These are phyloP conservation scores for Aspergillus sclerotiicarbonarius DNA, from an alignment of 495 filamentous ascomycete species.

Conservation along the genomic window DNA sequence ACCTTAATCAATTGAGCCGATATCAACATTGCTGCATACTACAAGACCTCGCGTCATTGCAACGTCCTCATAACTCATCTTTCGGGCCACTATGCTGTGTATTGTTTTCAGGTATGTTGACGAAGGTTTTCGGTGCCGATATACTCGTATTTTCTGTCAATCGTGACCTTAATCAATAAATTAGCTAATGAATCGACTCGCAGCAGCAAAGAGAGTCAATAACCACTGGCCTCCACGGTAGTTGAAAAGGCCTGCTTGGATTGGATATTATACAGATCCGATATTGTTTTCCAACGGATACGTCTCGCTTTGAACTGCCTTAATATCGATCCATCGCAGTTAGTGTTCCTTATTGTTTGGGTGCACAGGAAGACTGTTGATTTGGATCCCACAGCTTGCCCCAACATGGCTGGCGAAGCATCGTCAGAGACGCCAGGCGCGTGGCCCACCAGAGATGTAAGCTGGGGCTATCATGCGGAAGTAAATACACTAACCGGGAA, in stretches of 20 bases:
- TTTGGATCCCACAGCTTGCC: neutral
- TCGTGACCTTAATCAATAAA: neutral
- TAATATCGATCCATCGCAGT: neutral
- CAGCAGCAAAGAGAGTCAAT: neutral
- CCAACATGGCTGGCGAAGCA: constrained; percentile 8
- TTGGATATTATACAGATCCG: neutral
- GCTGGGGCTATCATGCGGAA: constrained; percentile 18
- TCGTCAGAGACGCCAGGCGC: constrained; percentile 19
- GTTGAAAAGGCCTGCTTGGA: neutral
- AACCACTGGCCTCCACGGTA: neutral
- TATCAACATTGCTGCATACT: neutral
- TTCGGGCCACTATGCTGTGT: neutral
- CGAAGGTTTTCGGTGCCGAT: neutral
- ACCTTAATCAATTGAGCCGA: neutral
- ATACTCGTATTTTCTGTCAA: neutral
- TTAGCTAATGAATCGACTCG: neutral
- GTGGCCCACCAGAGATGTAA: constrained; percentile 69
- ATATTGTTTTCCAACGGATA: neutral
- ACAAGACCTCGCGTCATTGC: neutral
- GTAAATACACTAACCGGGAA: constrained; percentile 1
- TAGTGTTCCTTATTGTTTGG: neutral
- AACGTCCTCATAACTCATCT: neutral
- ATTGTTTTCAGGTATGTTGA: neutral
- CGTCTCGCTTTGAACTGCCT: neutral
- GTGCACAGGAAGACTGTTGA: neutral